Conservation (phyloP, 1,284 basidiomycete species). For the Melampsora americana region DNA sequence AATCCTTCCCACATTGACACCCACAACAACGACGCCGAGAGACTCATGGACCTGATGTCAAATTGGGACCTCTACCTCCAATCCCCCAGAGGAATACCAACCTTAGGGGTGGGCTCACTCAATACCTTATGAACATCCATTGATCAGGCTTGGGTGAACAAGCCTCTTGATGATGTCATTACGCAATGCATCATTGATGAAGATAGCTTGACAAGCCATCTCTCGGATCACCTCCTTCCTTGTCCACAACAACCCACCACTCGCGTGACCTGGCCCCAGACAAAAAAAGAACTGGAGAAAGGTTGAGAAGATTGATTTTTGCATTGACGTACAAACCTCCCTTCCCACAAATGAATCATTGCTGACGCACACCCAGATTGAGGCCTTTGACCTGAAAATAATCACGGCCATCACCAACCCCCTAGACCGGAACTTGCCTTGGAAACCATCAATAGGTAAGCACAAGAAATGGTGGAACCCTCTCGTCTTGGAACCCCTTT, state of each 20-base stretch:
- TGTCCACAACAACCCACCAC: background rate
- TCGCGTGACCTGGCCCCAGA: background rate
- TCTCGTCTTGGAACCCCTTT: too few relatives aligned
- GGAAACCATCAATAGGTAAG: background rate
- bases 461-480: background rate
- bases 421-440: background rate
- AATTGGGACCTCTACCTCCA: background rate
- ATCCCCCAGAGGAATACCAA: constrained; percentile 1
- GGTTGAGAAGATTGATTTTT: background rate
- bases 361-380: background rate
- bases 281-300: too few relatives aligned
- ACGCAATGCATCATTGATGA: background rate
- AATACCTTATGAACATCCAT: background rate
- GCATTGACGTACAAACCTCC: background rate
- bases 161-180: background rate
- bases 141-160: constrained; percentile 11
- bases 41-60: background rate
- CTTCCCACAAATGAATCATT: background rate
- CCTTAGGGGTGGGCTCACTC: background rate
- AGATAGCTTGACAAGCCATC: constrained; percentile 22
- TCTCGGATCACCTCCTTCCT: background rate
- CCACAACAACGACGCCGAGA: background rate
- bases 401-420: background rate
- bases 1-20: background rate
- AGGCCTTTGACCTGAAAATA: background rate